Base-by-base conservation (phyloP, 2,329 filamentous ascomycete genomes). In the Exophiala xenobiotica region DNA sequence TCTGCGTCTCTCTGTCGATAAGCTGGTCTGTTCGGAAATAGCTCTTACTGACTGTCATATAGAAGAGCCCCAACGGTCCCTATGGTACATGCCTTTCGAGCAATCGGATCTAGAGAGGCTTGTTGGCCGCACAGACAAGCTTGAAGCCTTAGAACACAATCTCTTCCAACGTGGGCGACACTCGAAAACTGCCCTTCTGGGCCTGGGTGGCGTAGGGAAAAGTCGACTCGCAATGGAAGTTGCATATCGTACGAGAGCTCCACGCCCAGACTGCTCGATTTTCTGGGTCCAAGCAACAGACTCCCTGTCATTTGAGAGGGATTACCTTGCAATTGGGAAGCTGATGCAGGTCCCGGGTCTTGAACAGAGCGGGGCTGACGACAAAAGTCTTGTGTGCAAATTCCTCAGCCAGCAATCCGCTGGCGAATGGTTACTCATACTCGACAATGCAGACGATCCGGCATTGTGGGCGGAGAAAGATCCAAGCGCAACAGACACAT, bases 221-320 rank as follows among this genome's bases (percentile, higher is more conserved):
- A 62, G 53, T 16, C 57, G 55, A 35, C 22, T 65, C 11, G 60
- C 62, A 11, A 39, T 65, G n/a, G 48, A 64, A 44, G 27, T 63
- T n/a, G 56, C 55, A 3, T 43, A 41, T 23, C 24, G 27, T 6
- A 24, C 48, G 6, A 35, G 22, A 16, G 24, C 9, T 9, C 14
- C 47, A 35, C 18, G 51, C 19, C 42, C 40, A 18, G 11, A 45
- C 4, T 41, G 19, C 2, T 65, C 56, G 51, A 58, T 66, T 0
- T 65, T 69, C 46, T 69, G 67, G 66, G 49, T 68, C 2, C 46
- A 63, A 46, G 65, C 62, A 1, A 55, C 55, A 9, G 65, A 41
- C 24, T 26, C 9, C 4, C 51, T 58, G 2, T 59, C 60, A 19
- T 61, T 70, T 23, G 58, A 63, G 19, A 47, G 64, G 24, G 53